phyloP scores from a whole-genome alignment of 805 yeast species.

The Spencermartinsiella europaea region DNA sequence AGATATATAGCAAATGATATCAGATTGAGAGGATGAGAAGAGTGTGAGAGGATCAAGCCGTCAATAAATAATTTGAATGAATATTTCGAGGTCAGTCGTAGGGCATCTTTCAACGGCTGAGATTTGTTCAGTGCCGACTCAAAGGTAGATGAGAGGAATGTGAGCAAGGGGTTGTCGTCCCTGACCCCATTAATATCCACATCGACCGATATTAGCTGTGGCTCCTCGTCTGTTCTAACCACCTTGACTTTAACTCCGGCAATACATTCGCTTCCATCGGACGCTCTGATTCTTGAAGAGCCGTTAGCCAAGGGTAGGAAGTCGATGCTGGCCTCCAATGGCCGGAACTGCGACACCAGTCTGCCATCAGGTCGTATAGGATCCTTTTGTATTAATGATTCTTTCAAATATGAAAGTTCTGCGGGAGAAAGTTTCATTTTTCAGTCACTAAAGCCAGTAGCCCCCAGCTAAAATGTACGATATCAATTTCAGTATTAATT shows the following conservation, averaged over 20 bases:
- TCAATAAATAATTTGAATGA: constrained; percentile 76
- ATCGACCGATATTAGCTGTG: constrained; percentile 63
- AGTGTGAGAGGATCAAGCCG: constrained; percentile 68
- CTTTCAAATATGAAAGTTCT: constrained; percentile 56
- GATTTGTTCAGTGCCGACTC: constrained; percentile 37
- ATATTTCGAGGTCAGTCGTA: constrained; percentile 67
- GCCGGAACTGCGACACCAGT: constrained; percentile 66
- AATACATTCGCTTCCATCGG: constrained; percentile 91
- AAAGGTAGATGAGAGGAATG: constrained; percentile 57
- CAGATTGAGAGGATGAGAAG: constrained; percentile 76
- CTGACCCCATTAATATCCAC: constrained; percentile 64
- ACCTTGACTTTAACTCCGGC: constrained; percentile 88
- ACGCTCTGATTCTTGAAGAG: constrained; percentile 76
- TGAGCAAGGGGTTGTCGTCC: constrained; percentile 69
- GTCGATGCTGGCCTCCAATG: constrained; percentile 74
- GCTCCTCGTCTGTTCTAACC: constrained; percentile 37
- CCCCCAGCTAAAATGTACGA: neutral
- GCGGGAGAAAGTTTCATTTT: constrained; percentile 33
- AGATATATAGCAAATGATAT: constrained; percentile 75
- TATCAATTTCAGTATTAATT: too few relatives aligned
- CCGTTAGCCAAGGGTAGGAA: constrained; percentile 89
- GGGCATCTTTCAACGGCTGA: constrained; percentile 47
- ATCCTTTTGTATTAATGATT: constrained; percentile 56
- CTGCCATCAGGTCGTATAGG: constrained; percentile 86
- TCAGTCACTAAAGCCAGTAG: neutral